A percentile compares a stretch with the other conserved stretches of the same genome.
Evolutionary conservation across 345 rosid species (phyloP).

Genomic region (Geranium rotundifolium): DNA sequence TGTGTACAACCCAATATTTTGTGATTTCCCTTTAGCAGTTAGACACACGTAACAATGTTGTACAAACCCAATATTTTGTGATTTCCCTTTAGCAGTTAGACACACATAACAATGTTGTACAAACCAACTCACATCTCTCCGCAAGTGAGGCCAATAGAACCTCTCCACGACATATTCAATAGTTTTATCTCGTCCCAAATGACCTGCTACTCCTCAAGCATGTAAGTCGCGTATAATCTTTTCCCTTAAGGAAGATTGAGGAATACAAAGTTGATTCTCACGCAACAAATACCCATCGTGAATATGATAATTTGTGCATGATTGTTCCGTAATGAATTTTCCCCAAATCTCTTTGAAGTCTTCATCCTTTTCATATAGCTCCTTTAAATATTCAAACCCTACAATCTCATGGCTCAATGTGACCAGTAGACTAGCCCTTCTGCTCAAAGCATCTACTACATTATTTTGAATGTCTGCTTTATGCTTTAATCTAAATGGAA

Average conservation of each 20-base stretch:
- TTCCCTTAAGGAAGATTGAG: not conserved
- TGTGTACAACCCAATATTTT: not conserved
- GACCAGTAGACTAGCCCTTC: not conserved
- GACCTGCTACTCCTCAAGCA: too few relatives aligned
- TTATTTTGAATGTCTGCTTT: too few relatives aligned
- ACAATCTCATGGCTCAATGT: not conserved
- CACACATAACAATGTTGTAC: not conserved
- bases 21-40: not conserved
- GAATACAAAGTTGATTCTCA: not conserved
- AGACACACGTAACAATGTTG: not conserved
- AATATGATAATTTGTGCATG: not conserved
- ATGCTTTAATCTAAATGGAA: too few relatives aligned
- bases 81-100: not conserved
- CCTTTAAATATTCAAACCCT: not conserved
- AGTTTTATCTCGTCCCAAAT: too few relatives aligned
- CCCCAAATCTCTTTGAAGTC: not conserved
- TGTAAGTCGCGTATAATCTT: too few relatives aligned
- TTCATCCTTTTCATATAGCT: not conserved
- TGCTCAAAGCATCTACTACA: too few relatives aligned
- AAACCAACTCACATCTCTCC: not conserved
- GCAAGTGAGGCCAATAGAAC: conserved; percentile 1
- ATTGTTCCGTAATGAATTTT: not conserved
- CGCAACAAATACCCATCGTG: not conserved
- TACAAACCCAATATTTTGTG: too few relatives aligned
- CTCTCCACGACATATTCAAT: conserved; percentile 1